Evolutionary conservation across 306 rosid genomes (phyloP), one percentile per base, ranked within the genome.

Genomic region (Rosa persica): DNA sequence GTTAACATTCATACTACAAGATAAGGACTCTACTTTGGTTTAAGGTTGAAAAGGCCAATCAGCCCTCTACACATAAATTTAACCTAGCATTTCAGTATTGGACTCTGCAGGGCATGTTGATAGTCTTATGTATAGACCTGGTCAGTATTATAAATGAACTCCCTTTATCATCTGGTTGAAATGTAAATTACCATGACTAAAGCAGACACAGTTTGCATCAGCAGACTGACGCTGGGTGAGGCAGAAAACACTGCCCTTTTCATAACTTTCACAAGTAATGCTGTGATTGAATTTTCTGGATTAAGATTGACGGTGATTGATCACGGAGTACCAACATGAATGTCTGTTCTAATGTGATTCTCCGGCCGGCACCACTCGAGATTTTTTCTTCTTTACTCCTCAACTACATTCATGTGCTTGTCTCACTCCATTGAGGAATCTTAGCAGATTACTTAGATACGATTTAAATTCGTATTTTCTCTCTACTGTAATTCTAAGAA

Each of bases 291-390:
- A 57, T 43, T 42, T 69, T 78, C 12, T 6, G n/a, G 81, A 78
- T 55, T 46, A 51, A 64, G 83, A 81, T 48, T 55, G 83, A 81
- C 5, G 67, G 66, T 52, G 79, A 83, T 61, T 70, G 75, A 79
- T 76, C 81, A 48, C 27, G 52, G 74, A 52, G 70, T 42, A 58
- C 76, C 46, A 57, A 74, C 55, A 55, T 47, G 34, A 11, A 30
- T 55, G 12, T 8, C 49, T 49, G 67, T 9, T 73, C 27, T 30
- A 47, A 6, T 66, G 39, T 48, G 79, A 22, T 77, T 77, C 12
- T 72, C 65, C 34, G 30, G 30, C 65, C 34, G 30, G 30, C 70
- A 30, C 82, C 51, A 25, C 74, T 58, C 5, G 23, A 49, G 58
- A 46, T 67, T 64, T 71, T 69, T 58, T 67, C 7, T 72, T 12